phyloP scores from a whole-genome alignment of 2,329 filamentous ascomycete species.

The Proliferodiscus dingleyae region DNA sequence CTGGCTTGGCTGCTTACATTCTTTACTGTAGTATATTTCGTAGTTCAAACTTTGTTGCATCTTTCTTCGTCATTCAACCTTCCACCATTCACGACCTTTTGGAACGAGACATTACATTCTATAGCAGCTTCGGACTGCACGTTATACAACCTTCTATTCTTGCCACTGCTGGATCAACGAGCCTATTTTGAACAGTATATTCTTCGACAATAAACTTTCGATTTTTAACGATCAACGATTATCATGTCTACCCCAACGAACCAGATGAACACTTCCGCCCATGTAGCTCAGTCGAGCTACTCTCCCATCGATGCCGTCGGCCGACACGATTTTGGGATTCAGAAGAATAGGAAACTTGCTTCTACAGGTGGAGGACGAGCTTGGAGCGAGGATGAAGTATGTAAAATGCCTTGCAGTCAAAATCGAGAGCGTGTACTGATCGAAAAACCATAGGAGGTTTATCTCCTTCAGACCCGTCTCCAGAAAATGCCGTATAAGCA shows the following conservation, averaged over 20 bases:
- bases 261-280: constrained; percentile 31
- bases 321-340: constrained; percentile 54
- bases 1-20: constrained; percentile 51
- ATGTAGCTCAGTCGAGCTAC: constrained; percentile 27
- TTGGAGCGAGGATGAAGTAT: constrained; percentile 82
- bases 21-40: constrained; percentile 37
- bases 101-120: constrained; percentile 38
- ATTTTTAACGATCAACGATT: constrained; percentile 25
- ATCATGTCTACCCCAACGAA: constrained; percentile 30
- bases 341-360: constrained; percentile 62
- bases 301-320: constrained; percentile 47
- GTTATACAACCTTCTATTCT: constrained; percentile 29
- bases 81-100: constrained; percentile 16
- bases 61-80: constrained; percentile 21
- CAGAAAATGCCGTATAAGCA: constrained; percentile 92
- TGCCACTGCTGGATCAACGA: constrained; percentile 29
- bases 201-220: constrained; percentile 14
- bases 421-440: background rate
- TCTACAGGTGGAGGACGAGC: constrained; percentile 72
- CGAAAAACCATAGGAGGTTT: constrained; percentile 58
- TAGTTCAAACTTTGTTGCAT: constrained; percentile 27
- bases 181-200: constrained; percentile 20
- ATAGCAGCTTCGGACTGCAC: constrained; percentile 41
- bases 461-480: constrained; percentile 76
- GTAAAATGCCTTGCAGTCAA: background rate